Percentiles rank a stretch among this genome's conserved stretches.
Conservation (phyloP, 257 asterid species). For the Solanum peruvianum region DNA sequence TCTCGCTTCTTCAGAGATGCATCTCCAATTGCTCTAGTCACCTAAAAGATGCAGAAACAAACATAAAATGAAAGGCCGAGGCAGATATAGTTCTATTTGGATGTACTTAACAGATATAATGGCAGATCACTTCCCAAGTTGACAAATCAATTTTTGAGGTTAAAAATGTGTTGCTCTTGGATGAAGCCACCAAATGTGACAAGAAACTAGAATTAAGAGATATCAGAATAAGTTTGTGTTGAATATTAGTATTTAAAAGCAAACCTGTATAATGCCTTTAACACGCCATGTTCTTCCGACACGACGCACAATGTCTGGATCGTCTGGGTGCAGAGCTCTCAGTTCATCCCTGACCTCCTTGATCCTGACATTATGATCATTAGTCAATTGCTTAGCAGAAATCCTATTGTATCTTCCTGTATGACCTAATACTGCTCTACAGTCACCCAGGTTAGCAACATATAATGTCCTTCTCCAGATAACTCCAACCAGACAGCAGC, state of each 20-base stretch:
- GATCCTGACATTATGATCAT: constrained; percentile 56
- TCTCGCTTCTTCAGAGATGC: constrained; percentile 72
- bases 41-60: constrained; percentile 25
- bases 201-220: too few relatives aligned
- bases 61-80: not conserved
- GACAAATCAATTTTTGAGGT: not conserved
- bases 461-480: constrained; percentile 49
- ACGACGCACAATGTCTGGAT: constrained; percentile 37
- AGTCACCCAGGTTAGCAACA: constrained; percentile 75
- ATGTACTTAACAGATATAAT: too few relatives aligned
- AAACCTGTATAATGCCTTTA: constrained; percentile 41
- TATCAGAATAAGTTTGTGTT: not conserved
- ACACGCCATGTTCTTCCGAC: constrained; percentile 66
- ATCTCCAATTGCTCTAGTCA: constrained; percentile 82
- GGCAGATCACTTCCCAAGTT: not conserved
- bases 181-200: too few relatives aligned
- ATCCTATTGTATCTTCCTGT: constrained; percentile 29
- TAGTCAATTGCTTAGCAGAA: constrained; percentile 58
- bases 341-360: constrained; percentile 69
- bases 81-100: too few relatives aligned
- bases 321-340: constrained; percentile 50
- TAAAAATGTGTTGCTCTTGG: too few relatives aligned
- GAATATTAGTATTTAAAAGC: not conserved
- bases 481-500: constrained; percentile 77
- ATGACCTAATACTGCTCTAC: constrained; percentile 72